Percentiles rank a stretch among this genome's conserved stretches.
These are phyloP conservation scores for Tausonia pullulans DNA, from an alignment of 1,284 basidiomycete genomes.

Conservation along the genomic window DNA sequence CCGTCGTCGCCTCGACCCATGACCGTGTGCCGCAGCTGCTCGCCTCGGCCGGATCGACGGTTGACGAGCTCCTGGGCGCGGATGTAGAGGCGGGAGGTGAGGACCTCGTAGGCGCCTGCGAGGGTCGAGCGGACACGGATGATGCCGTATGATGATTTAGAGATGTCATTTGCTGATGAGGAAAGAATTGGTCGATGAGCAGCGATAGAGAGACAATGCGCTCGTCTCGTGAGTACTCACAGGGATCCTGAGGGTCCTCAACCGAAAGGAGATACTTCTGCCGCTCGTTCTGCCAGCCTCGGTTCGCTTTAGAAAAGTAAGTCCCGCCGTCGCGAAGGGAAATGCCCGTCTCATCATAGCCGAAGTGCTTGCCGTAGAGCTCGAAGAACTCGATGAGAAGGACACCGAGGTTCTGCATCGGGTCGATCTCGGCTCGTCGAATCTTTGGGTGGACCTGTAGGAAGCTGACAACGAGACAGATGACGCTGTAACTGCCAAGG, in stretches of 20 bases:
- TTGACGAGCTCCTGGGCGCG: slow-evolving; percentile 49
- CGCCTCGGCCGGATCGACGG: slow-evolving; percentile 41
- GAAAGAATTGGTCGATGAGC: slow-evolving; percentile 3
- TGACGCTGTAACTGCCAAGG: slow-evolving; percentile 86
- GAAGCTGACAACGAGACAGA: slow-evolving; percentile 85
- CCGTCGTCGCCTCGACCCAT: slow-evolving; percentile 40
- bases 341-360: slow-evolving; percentile 82
- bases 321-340: slow-evolving; percentile 71
- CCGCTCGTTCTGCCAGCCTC: slow-evolving; percentile 63
- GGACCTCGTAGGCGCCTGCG: slow-evolving; percentile 73
- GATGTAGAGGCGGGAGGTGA: slow-evolving; percentile 56
- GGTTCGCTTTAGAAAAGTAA: slow-evolving; percentile 65
- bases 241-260: slow-evolving; percentile 85
- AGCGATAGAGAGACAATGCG: too few species aligned
- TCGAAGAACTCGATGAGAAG: slow-evolving; percentile 94
- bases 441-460: slow-evolving; percentile 96
- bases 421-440: slow-evolving; percentile 73
- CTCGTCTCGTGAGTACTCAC: slow-evolving; percentile 42
- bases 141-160: slow-evolving; percentile 75
- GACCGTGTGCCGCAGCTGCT: slow-evolving; percentile 23
- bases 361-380: slow-evolving; percentile 85
- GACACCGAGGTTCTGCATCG: slow-evolving; percentile 77
- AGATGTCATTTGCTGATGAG: slow-evolving; percentile 76
- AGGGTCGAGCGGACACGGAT: slow-evolving; percentile 68
- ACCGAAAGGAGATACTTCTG: slow-evolving; percentile 63